These are phyloP conservation scores for Rhodofomes roseus DNA, from an alignment of 1,284 basidiomycete genomes.

Conservation along the genomic window DNA sequence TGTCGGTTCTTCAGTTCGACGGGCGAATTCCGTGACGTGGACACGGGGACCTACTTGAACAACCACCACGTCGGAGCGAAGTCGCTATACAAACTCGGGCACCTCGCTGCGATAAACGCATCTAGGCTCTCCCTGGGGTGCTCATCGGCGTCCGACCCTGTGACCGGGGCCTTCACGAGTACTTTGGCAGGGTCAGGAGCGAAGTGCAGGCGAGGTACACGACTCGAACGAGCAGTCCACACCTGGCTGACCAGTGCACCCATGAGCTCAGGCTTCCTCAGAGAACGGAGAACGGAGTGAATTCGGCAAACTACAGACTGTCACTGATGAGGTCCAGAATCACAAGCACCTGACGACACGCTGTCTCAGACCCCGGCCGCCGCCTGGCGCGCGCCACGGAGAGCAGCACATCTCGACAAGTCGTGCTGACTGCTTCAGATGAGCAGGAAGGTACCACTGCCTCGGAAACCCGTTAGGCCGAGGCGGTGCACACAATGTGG, in stretches of 20 bases:
- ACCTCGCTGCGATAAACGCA: slow-evolving; percentile 51
- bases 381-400: not conserved
- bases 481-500: not conserved
- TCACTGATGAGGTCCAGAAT: not conserved
- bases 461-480: not conserved
- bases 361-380: not conserved
- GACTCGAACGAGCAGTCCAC: slow-evolving; percentile 7
- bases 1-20: slow-evolving; percentile 20
- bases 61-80: slow-evolving; percentile 72
- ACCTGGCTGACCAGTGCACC: slow-evolving; percentile 26
- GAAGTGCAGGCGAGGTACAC: slow-evolving; percentile 31
- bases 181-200: slow-evolving; percentile 35
- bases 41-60: slow-evolving; percentile 1
- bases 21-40: not conserved
- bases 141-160: not conserved
- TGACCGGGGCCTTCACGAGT: slow-evolving; percentile 33
- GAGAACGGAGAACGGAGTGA: no score
- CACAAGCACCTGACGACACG: not conserved
- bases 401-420: not conserved
- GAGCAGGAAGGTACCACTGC: not conserved
- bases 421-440: not conserved
- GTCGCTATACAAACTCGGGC: slow-evolving; percentile 50
- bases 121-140: slow-evolving; percentile 40
- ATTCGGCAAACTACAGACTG: no score
- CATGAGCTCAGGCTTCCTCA: slow-evolving; percentile 22